Percentiles rank a stretch among this genome's conserved stretches.
phyloP scores from a whole-genome alignment of 1,284 basidiomycete genomes.

The Phellinidium pouzarii region DNA sequence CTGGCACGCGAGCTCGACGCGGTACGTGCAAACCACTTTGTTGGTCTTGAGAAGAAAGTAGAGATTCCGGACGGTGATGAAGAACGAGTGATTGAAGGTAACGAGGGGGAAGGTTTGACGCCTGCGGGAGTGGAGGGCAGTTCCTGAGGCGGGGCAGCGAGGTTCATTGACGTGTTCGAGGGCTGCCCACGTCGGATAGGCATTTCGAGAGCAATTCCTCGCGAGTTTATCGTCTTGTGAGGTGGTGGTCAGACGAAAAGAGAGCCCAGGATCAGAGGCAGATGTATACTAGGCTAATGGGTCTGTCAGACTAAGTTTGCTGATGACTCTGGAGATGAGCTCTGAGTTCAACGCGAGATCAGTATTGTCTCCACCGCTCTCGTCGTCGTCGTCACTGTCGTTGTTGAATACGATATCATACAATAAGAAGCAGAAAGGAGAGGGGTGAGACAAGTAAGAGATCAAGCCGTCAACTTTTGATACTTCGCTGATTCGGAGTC shows the following conservation, averaged over 20 bases:
- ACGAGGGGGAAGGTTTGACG: conserved; percentile 18
- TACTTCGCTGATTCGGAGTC: not conserved
- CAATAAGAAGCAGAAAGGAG: conserved; percentile 4
- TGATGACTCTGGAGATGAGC: not conserved
- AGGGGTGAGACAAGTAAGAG: not conserved
- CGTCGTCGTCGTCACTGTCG: conserved; percentile 4
- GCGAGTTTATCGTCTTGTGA: not conserved
- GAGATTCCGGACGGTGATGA: conserved; percentile 33
- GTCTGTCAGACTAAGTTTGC: conserved; percentile 6
- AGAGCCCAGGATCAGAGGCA: not conserved
- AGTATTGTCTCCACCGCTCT: not conserved
- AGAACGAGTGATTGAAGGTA: conserved; percentile 26
- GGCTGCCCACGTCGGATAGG: conserved; percentile 11
- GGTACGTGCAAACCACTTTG: conserved; percentile 42
- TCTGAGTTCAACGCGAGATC: not conserved
- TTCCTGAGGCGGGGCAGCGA: conserved; percentile 6
- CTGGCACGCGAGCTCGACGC: conserved; percentile 32
- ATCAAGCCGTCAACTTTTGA: conserved; percentile 6
- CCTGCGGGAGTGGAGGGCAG: not conserved
- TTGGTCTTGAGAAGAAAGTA: conserved; percentile 39
- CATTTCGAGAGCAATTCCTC: not conserved
- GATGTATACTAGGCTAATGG: not conserved
- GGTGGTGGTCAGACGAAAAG: not conserved
- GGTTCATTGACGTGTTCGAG: conserved; percentile 11
- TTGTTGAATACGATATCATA: conserved; percentile 1